Evolutionary conservation across 2,329 filamentous ascomycete species (phyloP), one percentile per base, ranked within the genome.

Genomic region (Neoscytalidium dimidiatum): DNA sequence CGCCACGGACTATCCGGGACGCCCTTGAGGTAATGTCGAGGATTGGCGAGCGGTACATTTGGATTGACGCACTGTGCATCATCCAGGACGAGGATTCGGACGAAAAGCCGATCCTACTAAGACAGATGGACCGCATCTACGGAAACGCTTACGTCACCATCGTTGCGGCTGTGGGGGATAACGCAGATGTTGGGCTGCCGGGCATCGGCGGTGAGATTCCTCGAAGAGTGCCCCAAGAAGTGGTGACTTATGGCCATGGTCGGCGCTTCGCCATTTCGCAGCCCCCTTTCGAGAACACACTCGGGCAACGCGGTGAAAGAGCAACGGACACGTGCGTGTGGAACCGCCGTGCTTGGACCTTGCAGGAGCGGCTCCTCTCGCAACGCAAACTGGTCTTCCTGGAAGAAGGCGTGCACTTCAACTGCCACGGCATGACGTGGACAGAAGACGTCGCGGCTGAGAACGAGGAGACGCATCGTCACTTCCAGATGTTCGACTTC

Each of bases 61-160:
- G 67, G 68, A 61, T 69, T 38, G 68, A 70, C 46, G 62, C 66
- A 11, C 57, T 70, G 6, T 70, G 68, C 48, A 70, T 64, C 38
- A 23, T 44, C 7, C 62, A 64, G 35, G 62, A 64, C 35, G 21
- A 57, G n/a, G 56, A 66, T 9, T 62, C 35, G 57, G 68, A 23
- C 21, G 31, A 38, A 41, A 41, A 26, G 23, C 21, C 52, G 17
- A 21, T 48, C 14, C 44, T 48, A 2, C 44, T 48, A 13, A 13
- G 44, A 48, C 66, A 14, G 52, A 69, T 69, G 68, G 66, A 67
- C 3, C 61, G 23, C 7, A 69, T 69, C 14, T 69, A 69, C 38
- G 67, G 65, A 17, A 33, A 44, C 14, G 48, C 68, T 2, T 62
- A 49, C 28, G 66, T 68, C 43, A 69, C 68, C 1, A 52, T 69